A percentile compares a stretch with the other conserved stretches of the same genome.
These are phyloP conservation scores for Apiospora aurea DNA, from an alignment of 2,329 filamentous ascomycete genomes.

Conservation along the genomic window DNA sequence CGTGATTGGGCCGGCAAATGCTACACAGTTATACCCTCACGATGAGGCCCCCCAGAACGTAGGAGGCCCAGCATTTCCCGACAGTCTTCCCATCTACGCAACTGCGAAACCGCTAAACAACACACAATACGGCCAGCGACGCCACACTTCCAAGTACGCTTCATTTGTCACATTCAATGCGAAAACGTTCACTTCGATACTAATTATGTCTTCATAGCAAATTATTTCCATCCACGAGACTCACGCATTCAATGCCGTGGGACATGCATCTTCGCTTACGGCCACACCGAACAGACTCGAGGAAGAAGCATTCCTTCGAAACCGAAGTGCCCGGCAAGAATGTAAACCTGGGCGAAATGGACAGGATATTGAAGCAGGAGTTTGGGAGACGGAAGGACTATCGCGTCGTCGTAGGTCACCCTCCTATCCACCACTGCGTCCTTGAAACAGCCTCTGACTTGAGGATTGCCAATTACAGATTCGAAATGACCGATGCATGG, in stretches of 20 bases:
- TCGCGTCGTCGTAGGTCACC: background rate
- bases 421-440: background rate
- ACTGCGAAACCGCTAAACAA: background rate
- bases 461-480: background rate
- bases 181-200: background rate
- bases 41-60: background rate
- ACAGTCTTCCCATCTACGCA: background rate
- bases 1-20: background rate
- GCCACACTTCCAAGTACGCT: background rate
- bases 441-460: background rate
- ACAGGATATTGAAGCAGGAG: conserved; percentile 1
- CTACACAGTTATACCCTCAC: background rate
- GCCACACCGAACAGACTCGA: background rate
- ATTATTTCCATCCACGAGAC: background rate
- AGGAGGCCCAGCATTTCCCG: background rate
- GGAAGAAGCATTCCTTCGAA: background rate
- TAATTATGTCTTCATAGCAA: background rate
- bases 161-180: background rate
- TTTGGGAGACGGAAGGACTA: background rate
- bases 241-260: background rate
- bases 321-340: background rate
- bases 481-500: background rate
- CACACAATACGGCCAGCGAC: background rate
- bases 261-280: background rate
- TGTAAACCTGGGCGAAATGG: background rate